Evolutionary conservation across 306 rosid genomes (phyloP), one percentile per base, ranked within the genome.

Genomic region (Phaseolus lunatus): DNA sequence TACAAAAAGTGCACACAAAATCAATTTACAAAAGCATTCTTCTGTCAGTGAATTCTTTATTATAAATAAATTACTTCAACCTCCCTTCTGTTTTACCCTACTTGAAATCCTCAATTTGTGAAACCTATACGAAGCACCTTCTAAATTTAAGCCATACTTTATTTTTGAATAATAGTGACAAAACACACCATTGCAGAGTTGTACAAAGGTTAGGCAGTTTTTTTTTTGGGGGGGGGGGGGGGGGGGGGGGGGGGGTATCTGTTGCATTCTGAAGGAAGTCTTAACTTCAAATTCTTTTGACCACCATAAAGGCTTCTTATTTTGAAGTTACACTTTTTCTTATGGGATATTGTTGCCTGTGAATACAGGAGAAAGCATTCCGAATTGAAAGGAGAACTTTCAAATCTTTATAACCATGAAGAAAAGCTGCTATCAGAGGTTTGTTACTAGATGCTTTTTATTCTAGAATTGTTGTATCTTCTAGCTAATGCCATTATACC

Each of bases 401-500:
- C 97, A 23, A 89, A 89, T 89, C 94, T 91, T 79, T 89, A 89
- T 83, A 88, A 84, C 78, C 88, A 88, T 79, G 99, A 92, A 79
- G 93, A 92, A 77, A 95, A 90, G 75, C 82, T 95, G 80, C 81
- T 90, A 56, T 89, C 97, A 48, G 96, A 95, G 99, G 99, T 92
- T 80, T 59, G 93, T 81, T 39, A 19, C 29, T 53, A 44, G 71
- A 69, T 75, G 52, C 54, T 58, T 71, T 64, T 45, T 52, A 66
- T 61, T 71, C 61, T 18, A 24, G 45, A 69, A 81, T 85, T 73
- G 52, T 35, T 49, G 65, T 49, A 77, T 69, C 65, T 56, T 80
- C 68, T 76, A 29, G 49, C 29, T 39, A 48, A 67, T 20, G 6
- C 31, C 19, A 9, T 66, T 19, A 20, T 67, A 24, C 20, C 68